phyloP scores from a whole-genome alignment of 306 rosid species.

The Cucumis cinereus region DNA sequence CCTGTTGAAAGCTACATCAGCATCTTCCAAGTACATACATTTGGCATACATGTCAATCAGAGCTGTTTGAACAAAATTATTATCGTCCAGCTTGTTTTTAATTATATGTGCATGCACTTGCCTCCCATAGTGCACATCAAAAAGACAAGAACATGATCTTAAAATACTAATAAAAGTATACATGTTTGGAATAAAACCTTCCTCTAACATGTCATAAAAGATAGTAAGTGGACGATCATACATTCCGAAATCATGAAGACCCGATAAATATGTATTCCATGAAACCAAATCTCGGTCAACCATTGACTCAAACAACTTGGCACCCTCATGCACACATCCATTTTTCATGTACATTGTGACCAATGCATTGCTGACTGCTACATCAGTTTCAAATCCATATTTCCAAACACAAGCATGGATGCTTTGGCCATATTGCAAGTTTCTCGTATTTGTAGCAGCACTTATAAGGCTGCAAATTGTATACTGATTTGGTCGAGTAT shows the following conservation, averaged over 20 bases:
- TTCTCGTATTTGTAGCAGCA: conserved; percentile 16
- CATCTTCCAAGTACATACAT: conserved; percentile 15
- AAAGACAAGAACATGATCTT: conserved; percentile 20
- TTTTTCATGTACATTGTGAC: conserved; percentile 21
- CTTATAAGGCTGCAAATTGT: conserved; percentile 15
- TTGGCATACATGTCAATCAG: conserved; percentile 27
- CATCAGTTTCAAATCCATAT: conserved; percentile 17
- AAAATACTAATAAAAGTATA: conserved; percentile 21
- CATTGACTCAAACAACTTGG: conserved; percentile 17
- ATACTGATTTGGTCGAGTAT: conserved; percentile 17
- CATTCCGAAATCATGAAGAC: conserved; percentile 6
- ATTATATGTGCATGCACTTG: conserved; percentile 21
- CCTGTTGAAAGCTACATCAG: conserved; percentile 15
- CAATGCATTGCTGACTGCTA: conserved; percentile 17
- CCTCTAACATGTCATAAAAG: conserved; percentile 9
- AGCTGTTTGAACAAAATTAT: conserved; percentile 22
- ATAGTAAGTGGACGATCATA: conserved; percentile 6
- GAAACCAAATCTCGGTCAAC: conserved; percentile 23
- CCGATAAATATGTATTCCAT: conserved; percentile 22
- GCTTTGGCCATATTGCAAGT: conserved; percentile 16
- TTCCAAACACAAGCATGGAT: conserved; percentile 21
- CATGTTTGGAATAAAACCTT: conserved; percentile 17
- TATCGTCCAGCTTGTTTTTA: conserved; percentile 12
- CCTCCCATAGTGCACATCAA: conserved; percentile 19
- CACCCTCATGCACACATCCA: conserved; percentile 13